These are phyloP conservation scores for Diaporthe sp. DNA, from an alignment of 2,329 filamentous ascomycete genomes.

Conservation along the genomic window DNA sequence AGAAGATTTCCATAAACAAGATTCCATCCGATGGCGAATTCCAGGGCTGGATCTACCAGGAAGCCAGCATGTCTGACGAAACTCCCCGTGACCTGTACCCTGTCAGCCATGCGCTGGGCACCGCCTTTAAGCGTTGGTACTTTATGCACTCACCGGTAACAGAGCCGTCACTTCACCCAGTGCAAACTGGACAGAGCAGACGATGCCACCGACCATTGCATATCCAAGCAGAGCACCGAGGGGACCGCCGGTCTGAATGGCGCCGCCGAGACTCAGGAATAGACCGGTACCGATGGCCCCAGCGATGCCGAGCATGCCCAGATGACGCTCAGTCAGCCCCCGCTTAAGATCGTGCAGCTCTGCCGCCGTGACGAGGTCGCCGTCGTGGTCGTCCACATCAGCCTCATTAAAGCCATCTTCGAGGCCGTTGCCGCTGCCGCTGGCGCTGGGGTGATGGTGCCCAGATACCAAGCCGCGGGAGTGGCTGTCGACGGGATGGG, in stretches of 20 bases:
- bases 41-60: slow-evolving; percentile 73
- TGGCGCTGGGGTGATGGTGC: slow-evolving; percentile 6
- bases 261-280: slow-evolving; percentile 70
- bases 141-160: slow-evolving; percentile 59
- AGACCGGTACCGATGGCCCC: slow-evolving; percentile 73
- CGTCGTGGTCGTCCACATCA: slow-evolving; percentile 47
- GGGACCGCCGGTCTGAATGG: slow-evolving; percentile 65
- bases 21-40: slow-evolving; percentile 68
- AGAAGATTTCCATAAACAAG: slow-evolving; percentile 68
- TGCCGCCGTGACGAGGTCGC: slow-evolving; percentile 61
- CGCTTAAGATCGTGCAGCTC: slow-evolving; percentile 66
- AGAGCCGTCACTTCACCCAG: slow-evolving; percentile 73
- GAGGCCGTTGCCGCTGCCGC: not conserved
- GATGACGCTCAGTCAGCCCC: slow-evolving; percentile 67
- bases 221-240: slow-evolving; percentile 66
- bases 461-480: slow-evolving; percentile 6
- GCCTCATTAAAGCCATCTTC: slow-evolving; percentile 15
- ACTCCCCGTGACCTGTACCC: slow-evolving; percentile 64
- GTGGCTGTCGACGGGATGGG: slow-evolving; percentile 12
- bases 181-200: slow-evolving; percentile 70
- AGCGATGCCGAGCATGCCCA: slow-evolving; percentile 74
- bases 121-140: too few relatives aligned
- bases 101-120: not conserved
- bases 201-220: slow-evolving; percentile 68
- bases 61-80: slow-evolving; percentile 73